phyloP scores from a whole-genome alignment of 768 basidiomycete genomes.

The Pleurotus salmoneostramineus region DNA sequence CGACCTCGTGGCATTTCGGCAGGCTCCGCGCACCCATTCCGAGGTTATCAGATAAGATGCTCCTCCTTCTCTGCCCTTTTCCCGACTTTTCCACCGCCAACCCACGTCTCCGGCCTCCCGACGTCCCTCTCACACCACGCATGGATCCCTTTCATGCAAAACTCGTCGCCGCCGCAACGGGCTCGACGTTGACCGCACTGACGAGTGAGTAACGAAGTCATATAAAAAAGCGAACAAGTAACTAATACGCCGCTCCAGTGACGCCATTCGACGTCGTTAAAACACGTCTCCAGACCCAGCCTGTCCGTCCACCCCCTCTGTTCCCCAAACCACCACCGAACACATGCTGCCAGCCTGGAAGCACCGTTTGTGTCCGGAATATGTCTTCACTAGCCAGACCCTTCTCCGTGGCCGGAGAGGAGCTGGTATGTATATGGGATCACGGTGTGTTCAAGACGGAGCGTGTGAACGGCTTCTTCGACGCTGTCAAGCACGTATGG shows the following conservation, averaged over 20 bases:
- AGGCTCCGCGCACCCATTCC: not conserved
- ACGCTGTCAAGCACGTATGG: slow-evolving; percentile 78
- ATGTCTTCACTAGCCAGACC: slow-evolving; percentile 72
- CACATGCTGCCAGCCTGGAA: slow-evolving; percentile 69
- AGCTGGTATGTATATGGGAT: slow-evolving; percentile 80
- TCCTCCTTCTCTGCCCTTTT: not conserved
- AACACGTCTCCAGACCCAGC: slow-evolving; percentile 92
- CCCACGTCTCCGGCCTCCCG: not conserved
- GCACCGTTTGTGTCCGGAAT: slow-evolving; percentile 57
- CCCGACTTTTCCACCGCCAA: too few relatives aligned
- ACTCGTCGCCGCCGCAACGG: slow-evolving; percentile 73
- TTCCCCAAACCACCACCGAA: slow-evolving; percentile 51
- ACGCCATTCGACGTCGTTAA: slow-evolving; percentile 99
- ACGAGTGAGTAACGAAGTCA: slow-evolving; percentile 52
- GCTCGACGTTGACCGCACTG: slow-evolving; percentile 76
- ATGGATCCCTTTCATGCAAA: slow-evolving; percentile 82
- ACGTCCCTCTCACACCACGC: slow-evolving; percentile 13
- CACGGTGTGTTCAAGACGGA: slow-evolving; percentile 65
- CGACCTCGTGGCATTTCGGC: not conserved
- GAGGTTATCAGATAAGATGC: slow-evolving; percentile 30
- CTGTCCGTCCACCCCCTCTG: slow-evolving; percentile 44
- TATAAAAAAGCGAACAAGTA: not conserved
- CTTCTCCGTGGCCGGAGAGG: slow-evolving; percentile 39
- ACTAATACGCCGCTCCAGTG: slow-evolving; percentile 54
- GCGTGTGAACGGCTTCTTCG: slow-evolving; percentile 80